These are phyloP conservation scores for Blechomonas ayalai DNA, from an alignment of 208 protist species.

Conservation along the genomic window DNA sequence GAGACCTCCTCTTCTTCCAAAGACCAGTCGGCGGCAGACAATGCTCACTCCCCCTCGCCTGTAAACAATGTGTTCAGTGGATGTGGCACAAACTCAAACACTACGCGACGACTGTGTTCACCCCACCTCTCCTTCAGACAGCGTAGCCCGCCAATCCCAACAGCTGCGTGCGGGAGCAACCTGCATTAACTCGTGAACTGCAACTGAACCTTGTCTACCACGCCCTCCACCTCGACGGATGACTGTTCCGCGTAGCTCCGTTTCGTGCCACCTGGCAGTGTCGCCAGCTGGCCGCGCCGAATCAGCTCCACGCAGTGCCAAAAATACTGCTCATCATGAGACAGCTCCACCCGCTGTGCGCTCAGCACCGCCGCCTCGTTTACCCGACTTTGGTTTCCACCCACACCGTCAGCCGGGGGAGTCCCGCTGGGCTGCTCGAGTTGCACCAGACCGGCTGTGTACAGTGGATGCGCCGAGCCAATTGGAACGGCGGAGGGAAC, in stretches of 20 bases:
- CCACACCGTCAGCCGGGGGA: background rate
- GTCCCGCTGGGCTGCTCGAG: slow-evolving; percentile 24
- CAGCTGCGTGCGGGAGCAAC: too few relatives aligned
- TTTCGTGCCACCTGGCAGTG: slow-evolving; percentile 42
- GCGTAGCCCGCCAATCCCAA: too few relatives aligned
- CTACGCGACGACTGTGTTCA: too few relatives aligned
- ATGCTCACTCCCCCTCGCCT: too few relatives aligned
- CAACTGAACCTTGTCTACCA: slow-evolving; percentile 78
- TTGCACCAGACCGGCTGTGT: slow-evolving; percentile 55
- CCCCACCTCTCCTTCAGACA: too few relatives aligned
- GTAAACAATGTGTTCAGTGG: too few relatives aligned
- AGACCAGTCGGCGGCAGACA: too few relatives aligned
- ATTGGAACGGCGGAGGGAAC: slow-evolving; percentile 50
- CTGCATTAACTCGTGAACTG: slow-evolving; percentile 61
- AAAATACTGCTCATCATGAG: slow-evolving; percentile 68
- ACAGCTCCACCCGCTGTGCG: slow-evolving; percentile 71
- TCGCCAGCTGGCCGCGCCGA: slow-evolving; percentile 57
- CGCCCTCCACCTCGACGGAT: slow-evolving; percentile 30
- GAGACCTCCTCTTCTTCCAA: too few relatives aligned
- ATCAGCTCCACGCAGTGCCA: slow-evolving; percentile 87
- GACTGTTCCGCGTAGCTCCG: slow-evolving; percentile 55
- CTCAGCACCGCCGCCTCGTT: slow-evolving; percentile 26
- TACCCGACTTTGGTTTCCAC: slow-evolving; percentile 14
- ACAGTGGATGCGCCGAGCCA: slow-evolving; percentile 61
- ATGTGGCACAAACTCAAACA: too few relatives aligned